Base-by-base conservation (phyloP, 1,284 basidiomycete genomes). In the Phaffia rhodozyma region DNA sequence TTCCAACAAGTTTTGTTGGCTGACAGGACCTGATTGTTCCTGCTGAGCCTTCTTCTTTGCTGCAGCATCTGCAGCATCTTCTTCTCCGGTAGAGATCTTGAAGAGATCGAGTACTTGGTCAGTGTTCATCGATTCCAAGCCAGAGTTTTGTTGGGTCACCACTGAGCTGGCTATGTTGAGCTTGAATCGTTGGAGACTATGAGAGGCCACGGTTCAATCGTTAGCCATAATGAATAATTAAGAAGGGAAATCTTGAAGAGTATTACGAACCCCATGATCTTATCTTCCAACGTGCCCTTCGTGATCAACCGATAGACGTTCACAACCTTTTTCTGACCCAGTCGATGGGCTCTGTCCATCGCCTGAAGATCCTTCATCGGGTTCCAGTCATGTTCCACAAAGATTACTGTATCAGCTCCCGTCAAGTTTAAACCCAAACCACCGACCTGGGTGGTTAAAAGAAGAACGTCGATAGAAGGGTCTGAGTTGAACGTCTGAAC, bases 351-450 rank as follows among this genome's bases (percentile, higher is more conserved):
- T 63, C 96, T 84, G 74, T 98, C 96, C 96, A 99, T 99, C 6
- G 96, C 96, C 74, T 99, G 96, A 16, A 98, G 78, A 77, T 99
- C 96, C 76, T 97, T 97, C 92, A 96, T 97, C 23, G 96, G 96
- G 75, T 99, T 99, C 96, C 96, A 98, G 75, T 99, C 96, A 74
- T 98, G 96, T 75, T 99, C 96, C 57, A 98, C 91, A 71, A 99
- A 98, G 68, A 99, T 97, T 68, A 99, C 96, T 1, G 96, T 98
- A 75, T 98, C 96, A 11, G 96, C 96, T 29, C 96, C 94, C 0
- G 96, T 99, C 69, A 99, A 78, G 25, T 96, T 99, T 69, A 99
- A 77, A 1, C 96, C 96, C 18, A 99, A 79, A 5, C 96, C 96
- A 66, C 96, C 96, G 55, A 99, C 94, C 68, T 92, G 90, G 0